phyloP scores from a whole-genome alignment of 257 asterid species.

The Nicotiana benthamiana region DNA sequence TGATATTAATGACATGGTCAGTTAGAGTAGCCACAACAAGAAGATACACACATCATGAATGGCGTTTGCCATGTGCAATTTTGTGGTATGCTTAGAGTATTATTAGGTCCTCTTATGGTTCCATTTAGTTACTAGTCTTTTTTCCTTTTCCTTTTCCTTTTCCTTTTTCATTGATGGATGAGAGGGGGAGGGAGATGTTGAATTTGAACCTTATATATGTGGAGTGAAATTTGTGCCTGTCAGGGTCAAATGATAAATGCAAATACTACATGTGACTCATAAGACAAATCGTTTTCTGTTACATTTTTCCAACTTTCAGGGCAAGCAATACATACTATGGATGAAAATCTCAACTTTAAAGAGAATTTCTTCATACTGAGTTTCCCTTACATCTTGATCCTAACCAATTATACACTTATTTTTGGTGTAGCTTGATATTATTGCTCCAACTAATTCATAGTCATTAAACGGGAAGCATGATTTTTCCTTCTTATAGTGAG shows the following conservation, averaged over 20 bases:
- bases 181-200: not conserved
- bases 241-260: slow-evolving; percentile 2
- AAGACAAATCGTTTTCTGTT: not conserved
- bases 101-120: slow-evolving; percentile 9
- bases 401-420: not conserved
- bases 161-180: not conserved
- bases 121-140: slow-evolving; percentile 3
- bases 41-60: slow-evolving; percentile 2
- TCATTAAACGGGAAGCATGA: no score
- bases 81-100: not conserved
- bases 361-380: not conserved
- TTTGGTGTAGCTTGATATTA: no score
- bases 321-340: not conserved
- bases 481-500: no score
- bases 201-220: not conserved
- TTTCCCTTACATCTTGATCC: not conserved
- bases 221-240: not conserved
- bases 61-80: slow-evolving; percentile 34
- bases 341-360: no score
- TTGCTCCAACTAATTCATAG: no score
- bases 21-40: slow-evolving; percentile 13
- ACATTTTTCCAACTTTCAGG: not conserved
- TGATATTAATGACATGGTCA: slow-evolving; percentile 18
- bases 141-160: no score
- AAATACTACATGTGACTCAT: not conserved